phyloP scores from a whole-genome alignment of 192 early-diverging fungal genomes.

The Coemansia sp. region DNA sequence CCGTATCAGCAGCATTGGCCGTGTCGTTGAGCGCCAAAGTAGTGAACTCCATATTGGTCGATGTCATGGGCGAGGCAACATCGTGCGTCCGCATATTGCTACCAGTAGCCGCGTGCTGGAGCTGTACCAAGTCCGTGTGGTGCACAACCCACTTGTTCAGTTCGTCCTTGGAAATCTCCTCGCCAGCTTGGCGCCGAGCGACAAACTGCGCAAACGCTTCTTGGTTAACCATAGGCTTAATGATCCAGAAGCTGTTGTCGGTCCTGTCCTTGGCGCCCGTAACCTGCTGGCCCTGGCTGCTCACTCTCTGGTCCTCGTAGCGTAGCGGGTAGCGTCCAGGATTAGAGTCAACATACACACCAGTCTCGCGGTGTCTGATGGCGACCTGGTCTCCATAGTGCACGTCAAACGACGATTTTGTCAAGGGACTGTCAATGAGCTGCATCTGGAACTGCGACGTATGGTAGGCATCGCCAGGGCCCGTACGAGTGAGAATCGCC shows the following conservation, averaged over 20 bases:
- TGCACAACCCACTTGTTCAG: conserved; percentile 59
- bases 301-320: conserved; percentile 91
- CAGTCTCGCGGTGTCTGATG: conserved; percentile 77
- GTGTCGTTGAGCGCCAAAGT: conserved; percentile 55
- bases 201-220: conserved; percentile 29
- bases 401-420: conserved; percentile 67
- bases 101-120: conserved; percentile 61
- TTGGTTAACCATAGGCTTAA: conserved; percentile 52
- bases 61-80: conserved; percentile 73
- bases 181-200: conserved; percentile 30
- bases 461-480: conserved; percentile 97
- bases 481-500: conserved; percentile 80
- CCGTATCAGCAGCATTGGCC: conserved; percentile 31
- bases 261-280: conserved; percentile 63
- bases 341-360: conserved; percentile 82
- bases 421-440: conserved; percentile 80
- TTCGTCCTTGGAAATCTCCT: conserved; percentile 31
- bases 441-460: conserved; percentile 87
- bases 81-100: conserved; percentile 74
- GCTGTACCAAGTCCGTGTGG: conserved; percentile 64
- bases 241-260: conserved; percentile 72
- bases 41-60: conserved; percentile 83
- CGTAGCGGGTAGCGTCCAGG: conserved; percentile 77
- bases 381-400: conserved; percentile 81
- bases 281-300: conserved; percentile 84